Evolutionary conservation across 2,329 filamentous ascomycete species (phyloP), one percentile per base, ranked within the genome.

Genomic region (Apiospora malaysiana): DNA sequence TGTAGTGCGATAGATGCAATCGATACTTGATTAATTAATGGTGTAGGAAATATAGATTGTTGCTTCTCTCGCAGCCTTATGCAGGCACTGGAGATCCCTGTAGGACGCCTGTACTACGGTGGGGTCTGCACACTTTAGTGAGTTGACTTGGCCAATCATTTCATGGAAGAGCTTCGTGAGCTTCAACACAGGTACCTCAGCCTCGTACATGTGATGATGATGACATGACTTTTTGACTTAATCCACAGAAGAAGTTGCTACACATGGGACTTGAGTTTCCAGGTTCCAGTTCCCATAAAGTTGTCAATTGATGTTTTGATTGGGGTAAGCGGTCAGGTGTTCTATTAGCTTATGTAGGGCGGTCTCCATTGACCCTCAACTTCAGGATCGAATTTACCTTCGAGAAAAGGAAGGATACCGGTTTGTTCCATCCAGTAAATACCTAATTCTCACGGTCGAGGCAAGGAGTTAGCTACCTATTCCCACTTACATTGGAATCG

Each of bases 191-290:
- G 27, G 27, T 40, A 63, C 56, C 16, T 70, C 72, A 76, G 74
- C 73, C 73, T 75, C 71, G 70, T 70, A 74, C 70, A 77, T 75
- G 69, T 68, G 68, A 74, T 73, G 73, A 74, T 73, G 73, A 78
- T 77, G 76, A 72, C 69, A 71, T 72, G 66, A 72, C 70, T 65
- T 72, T 72, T 71, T 69, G 25, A 49, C 27, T 45, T 45, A 25
- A 63, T 66, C 40, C 59, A n/a, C 74, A 77, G 18, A 46, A 16
- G 40, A 65, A 46, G 47, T 71, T 69, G 69, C 59, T 70, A 23
- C 67, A 56, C 47, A 6, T 59, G 16, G 27, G n/a, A n/a, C 10
- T n/a, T 40, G 32, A n/a, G n/a, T n/a, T n/a, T n/a, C n/a, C n/a
- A n/a, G n/a, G n/a, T n/a, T n/a, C n/a, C n/a, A 21, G 32, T 12